Conservation (phyloP, 23 red algal genomes). For the Gracilaria caudata region DNA sequence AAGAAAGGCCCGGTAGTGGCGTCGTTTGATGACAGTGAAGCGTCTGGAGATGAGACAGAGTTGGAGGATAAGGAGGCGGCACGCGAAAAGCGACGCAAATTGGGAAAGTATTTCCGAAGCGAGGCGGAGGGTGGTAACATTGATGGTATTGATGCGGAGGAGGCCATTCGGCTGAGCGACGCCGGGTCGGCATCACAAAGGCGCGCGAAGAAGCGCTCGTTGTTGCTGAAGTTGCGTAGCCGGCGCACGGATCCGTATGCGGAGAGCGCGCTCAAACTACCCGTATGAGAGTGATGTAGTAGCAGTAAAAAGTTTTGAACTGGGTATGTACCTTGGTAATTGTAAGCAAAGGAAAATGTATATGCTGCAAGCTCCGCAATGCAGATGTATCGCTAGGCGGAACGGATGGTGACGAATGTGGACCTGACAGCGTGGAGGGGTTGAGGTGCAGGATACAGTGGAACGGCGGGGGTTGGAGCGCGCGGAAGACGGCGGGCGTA, state of each 20-base stretch:
- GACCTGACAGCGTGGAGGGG: not conserved
- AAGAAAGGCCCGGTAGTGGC: slow-evolving; percentile 29
- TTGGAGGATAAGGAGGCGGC: slow-evolving; percentile 45
- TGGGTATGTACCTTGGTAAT: too few species aligned
- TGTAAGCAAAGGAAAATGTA: too few species aligned
- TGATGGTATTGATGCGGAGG: slow-evolving; percentile 27
- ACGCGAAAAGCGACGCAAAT: slow-evolving; percentile 37
- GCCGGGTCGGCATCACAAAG: slow-evolving; percentile 12
- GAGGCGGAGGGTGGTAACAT: slow-evolving; percentile 57
- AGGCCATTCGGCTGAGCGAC: slow-evolving; percentile 23
- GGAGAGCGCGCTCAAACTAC: not conserved
- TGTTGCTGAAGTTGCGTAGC: slow-evolving; percentile 16
- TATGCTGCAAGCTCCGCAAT: too few species aligned
- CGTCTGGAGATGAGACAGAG: slow-evolving; percentile 64
- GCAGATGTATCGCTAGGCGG: too few species aligned
- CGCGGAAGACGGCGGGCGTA: not conserved
- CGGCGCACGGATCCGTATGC: slow-evolving; percentile 1
- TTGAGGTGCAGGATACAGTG: slow-evolving; percentile 2
- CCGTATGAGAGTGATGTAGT: not conserved
- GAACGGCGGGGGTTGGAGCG: not conserved
- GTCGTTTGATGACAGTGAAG: slow-evolving; percentile 21
- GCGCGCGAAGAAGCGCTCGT: slow-evolving; percentile 15
- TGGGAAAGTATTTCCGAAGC: slow-evolving; percentile 29
- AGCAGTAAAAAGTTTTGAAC: not conserved
- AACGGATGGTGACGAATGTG: not conserved